These are phyloP conservation scores for Diaporthe batatas DNA, from an alignment of 2,329 filamentous ascomycete species.

Conservation along the genomic window DNA sequence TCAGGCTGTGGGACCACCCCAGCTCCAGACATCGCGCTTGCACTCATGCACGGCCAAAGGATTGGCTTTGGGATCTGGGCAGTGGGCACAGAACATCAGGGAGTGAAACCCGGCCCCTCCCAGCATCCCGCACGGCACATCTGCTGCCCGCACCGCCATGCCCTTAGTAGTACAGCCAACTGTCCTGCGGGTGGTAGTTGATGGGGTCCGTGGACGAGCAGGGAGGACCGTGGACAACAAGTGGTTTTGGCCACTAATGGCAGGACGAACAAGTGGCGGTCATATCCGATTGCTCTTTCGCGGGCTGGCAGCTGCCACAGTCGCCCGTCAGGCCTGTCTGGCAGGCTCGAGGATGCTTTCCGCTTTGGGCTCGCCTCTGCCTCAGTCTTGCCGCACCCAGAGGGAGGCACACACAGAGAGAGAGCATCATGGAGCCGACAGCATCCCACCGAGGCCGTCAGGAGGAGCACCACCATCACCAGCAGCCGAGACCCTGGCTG, in stretches of 20 bases:
- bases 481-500: neutral
- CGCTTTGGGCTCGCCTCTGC: constrained; percentile 23
- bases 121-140: no score
- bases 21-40: constrained; percentile 15
- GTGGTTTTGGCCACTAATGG: constrained; percentile 38
- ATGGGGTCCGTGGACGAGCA: no score
- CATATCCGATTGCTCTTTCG: constrained; percentile 34
- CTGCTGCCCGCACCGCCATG: no score
- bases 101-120: constrained; percentile 2
- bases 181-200: no score
- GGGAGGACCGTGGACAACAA: constrained; percentile 35
- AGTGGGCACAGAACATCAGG: neutral
- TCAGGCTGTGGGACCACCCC: constrained; percentile 17
- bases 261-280: constrained; percentile 37
- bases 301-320: neutral
- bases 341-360: constrained; percentile 18
- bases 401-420: neutral
- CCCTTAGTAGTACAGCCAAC: no score
- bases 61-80: neutral
- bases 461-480: neutral
- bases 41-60: constrained; percentile 23
- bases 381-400: neutral
- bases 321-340: no score
- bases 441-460: neutral
- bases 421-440: constrained; percentile 6